Evolutionary conservation across 1,139 yeast genomes (phyloP).

Genomic region (Debaryomyces robertsiae): DNA sequence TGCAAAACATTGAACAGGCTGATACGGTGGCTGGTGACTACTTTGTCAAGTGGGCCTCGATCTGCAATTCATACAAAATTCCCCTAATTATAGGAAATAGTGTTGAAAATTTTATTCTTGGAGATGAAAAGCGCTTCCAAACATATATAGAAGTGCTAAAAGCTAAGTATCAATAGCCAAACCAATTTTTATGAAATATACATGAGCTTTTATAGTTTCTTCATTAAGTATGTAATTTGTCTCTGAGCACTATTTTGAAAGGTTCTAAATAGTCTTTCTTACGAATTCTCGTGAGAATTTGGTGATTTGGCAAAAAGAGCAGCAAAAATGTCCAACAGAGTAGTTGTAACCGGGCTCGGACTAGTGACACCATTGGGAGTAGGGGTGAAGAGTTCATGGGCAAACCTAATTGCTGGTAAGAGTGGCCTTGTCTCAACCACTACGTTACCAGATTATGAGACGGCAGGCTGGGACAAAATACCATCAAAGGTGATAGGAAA

Average conservation of each 20-base stretch:
- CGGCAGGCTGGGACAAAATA: constrained; percentile 50
- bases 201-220: no score
- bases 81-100: constrained; percentile 29
- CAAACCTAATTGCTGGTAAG: constrained; percentile 46
- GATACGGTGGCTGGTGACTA: constrained; percentile 1
- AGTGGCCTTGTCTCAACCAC: constrained; percentile 62
- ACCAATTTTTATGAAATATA: no score
- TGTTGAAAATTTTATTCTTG: constrained; percentile 42
- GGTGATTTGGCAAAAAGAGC: not conserved
- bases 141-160: constrained; percentile 23
- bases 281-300: no score
- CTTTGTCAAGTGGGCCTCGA: constrained; percentile 35
- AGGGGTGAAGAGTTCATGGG: constrained; percentile 60
- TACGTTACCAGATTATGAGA: constrained; percentile 49
- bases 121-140: constrained; percentile 42
- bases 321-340: constrained; percentile 44
- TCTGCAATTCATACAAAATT: constrained; percentile 25
- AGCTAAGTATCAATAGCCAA: not conserved
- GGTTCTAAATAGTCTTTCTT: no score
- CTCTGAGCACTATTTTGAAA: no score
- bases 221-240: no score
- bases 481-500: constrained; percentile 80
- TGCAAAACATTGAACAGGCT: constrained; percentile 1
- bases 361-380: constrained; percentile 84
- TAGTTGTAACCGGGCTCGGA: constrained; percentile 92